phyloP scores from a whole-genome alignment of 768 basidiomycete genomes.

The Leccinum uliginosum region DNA sequence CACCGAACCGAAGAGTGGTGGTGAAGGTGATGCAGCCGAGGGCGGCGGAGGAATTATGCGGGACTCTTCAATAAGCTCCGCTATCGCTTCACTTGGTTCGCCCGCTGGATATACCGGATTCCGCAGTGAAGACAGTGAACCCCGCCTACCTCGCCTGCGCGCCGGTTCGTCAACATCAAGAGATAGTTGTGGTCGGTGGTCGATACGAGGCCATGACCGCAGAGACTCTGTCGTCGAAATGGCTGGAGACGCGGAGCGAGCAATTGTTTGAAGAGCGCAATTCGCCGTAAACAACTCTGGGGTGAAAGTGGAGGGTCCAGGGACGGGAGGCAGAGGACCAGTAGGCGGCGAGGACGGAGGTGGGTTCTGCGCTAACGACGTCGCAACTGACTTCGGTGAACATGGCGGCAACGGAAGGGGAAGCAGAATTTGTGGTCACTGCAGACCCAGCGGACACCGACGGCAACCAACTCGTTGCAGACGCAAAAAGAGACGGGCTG shows the following conservation, averaged over 20 bases:
- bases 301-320: constrained; percentile 55
- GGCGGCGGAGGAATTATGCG: not conserved
- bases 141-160: constrained; percentile 20
- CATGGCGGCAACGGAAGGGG: constrained; percentile 7
- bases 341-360: constrained; percentile 57
- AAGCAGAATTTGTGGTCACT: not conserved
- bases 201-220: constrained; percentile 18
- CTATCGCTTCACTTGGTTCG: constrained; percentile 13
- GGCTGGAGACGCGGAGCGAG: constrained; percentile 21
- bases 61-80: constrained; percentile 7
- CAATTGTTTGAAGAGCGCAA: constrained; percentile 25
- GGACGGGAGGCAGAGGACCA: constrained; percentile 60
- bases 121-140: constrained; percentile 28
- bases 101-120: constrained; percentile 16
- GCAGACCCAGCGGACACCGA: constrained; percentile 4
- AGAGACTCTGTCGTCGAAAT: constrained; percentile 17
- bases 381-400: constrained; percentile 13
- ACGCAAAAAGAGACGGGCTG: constrained; percentile 13
- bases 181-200: constrained; percentile 15
- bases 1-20: constrained; percentile 4
- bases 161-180: constrained; percentile 11
- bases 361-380: constrained; percentile 36
- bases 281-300: constrained; percentile 44
- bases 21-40: not conserved
- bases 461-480: constrained; percentile 4